Percentiles rank a stretch among this genome's conserved stretches.
Conservation (phyloP, 106 monocot species). For the Gastrodia elata region DNA sequence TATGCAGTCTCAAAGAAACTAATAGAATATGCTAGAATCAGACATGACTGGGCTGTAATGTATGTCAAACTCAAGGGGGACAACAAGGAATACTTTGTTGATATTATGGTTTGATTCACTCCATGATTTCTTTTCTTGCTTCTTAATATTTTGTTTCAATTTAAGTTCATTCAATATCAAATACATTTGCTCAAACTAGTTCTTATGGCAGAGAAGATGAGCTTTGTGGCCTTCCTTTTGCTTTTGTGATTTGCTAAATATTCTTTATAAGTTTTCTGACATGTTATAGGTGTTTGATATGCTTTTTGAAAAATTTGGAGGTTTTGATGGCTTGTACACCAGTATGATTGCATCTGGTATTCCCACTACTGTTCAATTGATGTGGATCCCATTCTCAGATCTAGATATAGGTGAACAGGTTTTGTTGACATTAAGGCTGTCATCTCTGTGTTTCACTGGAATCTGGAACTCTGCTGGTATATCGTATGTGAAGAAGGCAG, state of each 20-base stretch:
- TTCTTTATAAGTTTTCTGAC: neutral
- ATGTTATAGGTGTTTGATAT: conserved; percentile 60
- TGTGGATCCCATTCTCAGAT: conserved; percentile 84
- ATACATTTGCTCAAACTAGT: neutral
- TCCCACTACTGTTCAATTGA: conserved; percentile 79
- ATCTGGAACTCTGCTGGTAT: conserved; percentile 48
- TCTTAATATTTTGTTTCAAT: neutral
- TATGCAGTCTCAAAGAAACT: conserved; percentile 73
- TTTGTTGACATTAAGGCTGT: conserved; percentile 27
- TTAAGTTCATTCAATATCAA: neutral
- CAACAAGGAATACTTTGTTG: conserved; percentile 73
- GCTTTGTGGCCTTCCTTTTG: neutral
- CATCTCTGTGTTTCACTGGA: conserved; percentile 35
- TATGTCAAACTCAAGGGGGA: conserved; percentile 77
- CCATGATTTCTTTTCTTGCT: neutral
- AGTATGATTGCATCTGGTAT: conserved; percentile 77
- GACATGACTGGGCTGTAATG: conserved; percentile 89
- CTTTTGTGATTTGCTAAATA: neutral
- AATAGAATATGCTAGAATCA: conserved; percentile 57
- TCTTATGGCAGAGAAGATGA: neutral
- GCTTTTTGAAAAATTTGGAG: conserved; percentile 82
- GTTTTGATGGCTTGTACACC: conserved; percentile 71
- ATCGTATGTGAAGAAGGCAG: conserved; percentile 25
- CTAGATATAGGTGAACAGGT: conserved; percentile 58
- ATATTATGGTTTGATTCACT: conserved; percentile 65